A percentile compares a stretch with the other conserved stretches of the same genome.
Conservation (phyloP, 768 basidiomycete species). For the Macrocybe gigantea region DNA sequence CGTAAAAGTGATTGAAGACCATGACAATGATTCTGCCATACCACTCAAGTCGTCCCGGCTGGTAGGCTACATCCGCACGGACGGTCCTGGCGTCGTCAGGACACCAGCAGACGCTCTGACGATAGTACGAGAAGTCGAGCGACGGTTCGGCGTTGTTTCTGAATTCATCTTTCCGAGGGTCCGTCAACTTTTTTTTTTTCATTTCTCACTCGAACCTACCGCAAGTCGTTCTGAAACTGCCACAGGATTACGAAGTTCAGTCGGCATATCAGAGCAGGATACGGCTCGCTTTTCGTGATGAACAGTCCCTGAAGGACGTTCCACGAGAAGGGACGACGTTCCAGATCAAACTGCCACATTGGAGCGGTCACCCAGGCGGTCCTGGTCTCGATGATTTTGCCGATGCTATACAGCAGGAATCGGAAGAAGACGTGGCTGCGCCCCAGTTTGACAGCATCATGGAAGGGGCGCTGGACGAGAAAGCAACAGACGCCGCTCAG, state of each 20-base stretch:
- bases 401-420: conserved; percentile 4
- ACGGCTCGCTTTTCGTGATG: conserved; percentile 40
- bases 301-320: conserved; percentile 32
- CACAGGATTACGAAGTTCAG: conserved; percentile 42
- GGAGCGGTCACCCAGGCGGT: conserved; percentile 20
- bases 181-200: conserved; percentile 10
- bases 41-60: too few species aligned
- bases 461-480: conserved; percentile 1
- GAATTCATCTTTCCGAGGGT: conserved; percentile 40
- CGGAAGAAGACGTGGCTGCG: background rate
- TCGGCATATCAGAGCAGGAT: conserved; percentile 37
- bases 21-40: too few species aligned
- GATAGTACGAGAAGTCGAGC: conserved; percentile 50
- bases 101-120: conserved; percentile 47
- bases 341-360: conserved; percentile 18
- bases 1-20: too few species aligned
- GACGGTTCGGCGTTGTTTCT: conserved; percentile 41
- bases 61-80: conserved; percentile 20
- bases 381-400: conserved; percentile 29
- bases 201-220: background rate
- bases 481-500: conserved; percentile 2
- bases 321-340: conserved; percentile 18
- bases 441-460: conserved; percentile 4
- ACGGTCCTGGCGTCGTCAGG: conserved; percentile 30
- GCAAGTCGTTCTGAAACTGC: background rate